Conservation (phyloP, 2,329 filamentous ascomycete genomes). For the Fusarium sublunatum region DNA sequence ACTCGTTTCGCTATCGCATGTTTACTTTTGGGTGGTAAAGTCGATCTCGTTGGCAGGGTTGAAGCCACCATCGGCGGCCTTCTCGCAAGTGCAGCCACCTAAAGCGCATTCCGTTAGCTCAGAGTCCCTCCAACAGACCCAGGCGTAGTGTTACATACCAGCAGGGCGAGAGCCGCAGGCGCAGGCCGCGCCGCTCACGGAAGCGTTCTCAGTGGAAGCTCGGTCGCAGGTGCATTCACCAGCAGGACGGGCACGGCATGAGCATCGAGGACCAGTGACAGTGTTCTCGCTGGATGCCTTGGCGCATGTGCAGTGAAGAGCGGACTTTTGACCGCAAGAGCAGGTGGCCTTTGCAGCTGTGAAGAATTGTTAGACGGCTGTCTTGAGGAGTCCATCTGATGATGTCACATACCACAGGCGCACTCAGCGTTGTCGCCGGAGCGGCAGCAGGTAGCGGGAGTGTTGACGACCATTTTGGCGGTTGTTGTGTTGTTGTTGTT, state of each 20-base stretch:
- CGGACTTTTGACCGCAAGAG: constrained; percentile 90
- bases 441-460: constrained; percentile 66
- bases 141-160: constrained; percentile 60
- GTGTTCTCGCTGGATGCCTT: constrained; percentile 82
- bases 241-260: constrained; percentile 82
- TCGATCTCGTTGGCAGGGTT: constrained; percentile 80
- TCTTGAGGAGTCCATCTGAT: not conserved
- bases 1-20: not conserved
- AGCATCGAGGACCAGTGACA: constrained; percentile 78
- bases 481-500: constrained; percentile 8
- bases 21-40: constrained; percentile 74
- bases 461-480: constrained; percentile 48
- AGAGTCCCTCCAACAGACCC: not conserved
- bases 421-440: constrained; percentile 63
- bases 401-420: constrained; percentile 64
- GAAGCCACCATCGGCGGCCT: constrained; percentile 69
- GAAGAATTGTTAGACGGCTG: constrained; percentile 14
- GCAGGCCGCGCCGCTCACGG: constrained; percentile 71
- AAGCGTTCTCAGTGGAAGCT: constrained; percentile 75
- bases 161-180: constrained; percentile 80
- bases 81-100: constrained; percentile 87
- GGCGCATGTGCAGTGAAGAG: constrained; percentile 86
- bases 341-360: constrained; percentile 75
- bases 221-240: constrained; percentile 86
- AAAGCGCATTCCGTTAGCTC: constrained; percentile 21